phyloP scores from a whole-genome alignment of 192 early-diverging fungal genomes.

The Podila minutissima region DNA sequence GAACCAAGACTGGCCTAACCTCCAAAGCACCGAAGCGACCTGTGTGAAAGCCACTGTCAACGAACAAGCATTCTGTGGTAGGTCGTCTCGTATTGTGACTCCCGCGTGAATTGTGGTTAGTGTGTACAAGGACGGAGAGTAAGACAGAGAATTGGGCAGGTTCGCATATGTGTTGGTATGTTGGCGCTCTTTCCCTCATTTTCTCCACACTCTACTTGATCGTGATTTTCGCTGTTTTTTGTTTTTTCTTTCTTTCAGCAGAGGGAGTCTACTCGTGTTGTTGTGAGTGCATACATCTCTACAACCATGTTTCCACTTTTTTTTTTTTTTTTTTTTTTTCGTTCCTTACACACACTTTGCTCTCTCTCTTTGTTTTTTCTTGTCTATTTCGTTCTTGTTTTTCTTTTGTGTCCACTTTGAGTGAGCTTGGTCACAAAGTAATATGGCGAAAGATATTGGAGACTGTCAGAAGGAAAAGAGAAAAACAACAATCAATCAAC shows the following conservation, averaged over 20 bases:
- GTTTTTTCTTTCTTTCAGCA: too few species aligned
- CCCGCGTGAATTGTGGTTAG: too few species aligned
- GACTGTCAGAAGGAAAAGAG: too few species aligned
- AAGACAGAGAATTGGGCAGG: too few species aligned
- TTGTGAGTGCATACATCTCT: too few species aligned
- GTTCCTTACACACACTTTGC: background rate
- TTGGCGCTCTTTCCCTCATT: too few species aligned
- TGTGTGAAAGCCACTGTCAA: slow-evolving; percentile 22
- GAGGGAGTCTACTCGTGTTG: too few species aligned
- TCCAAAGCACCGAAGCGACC: background rate
- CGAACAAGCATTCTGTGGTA: slow-evolving; percentile 33
- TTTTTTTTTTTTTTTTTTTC: slow-evolving; percentile 1
- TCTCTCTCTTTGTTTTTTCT: background rate
- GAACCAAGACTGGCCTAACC: background rate
- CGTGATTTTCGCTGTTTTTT: too few species aligned
- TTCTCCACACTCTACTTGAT: too few species aligned
- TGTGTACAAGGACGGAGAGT: too few species aligned
- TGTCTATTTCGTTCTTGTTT: background rate
- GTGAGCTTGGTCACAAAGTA: background rate
- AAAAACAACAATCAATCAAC: too few species aligned
- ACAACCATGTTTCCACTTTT: background rate
- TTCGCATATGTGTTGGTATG: too few species aligned
- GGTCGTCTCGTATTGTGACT: background rate
- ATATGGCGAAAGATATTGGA: background rate
- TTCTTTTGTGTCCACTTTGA: background rate